A percentile compares a stretch with the other conserved stretches of the same genome.
Evolutionary conservation across 73 alveolate genomes (phyloP).

Genomic region (Tetrahymena thermophila): DNA sequence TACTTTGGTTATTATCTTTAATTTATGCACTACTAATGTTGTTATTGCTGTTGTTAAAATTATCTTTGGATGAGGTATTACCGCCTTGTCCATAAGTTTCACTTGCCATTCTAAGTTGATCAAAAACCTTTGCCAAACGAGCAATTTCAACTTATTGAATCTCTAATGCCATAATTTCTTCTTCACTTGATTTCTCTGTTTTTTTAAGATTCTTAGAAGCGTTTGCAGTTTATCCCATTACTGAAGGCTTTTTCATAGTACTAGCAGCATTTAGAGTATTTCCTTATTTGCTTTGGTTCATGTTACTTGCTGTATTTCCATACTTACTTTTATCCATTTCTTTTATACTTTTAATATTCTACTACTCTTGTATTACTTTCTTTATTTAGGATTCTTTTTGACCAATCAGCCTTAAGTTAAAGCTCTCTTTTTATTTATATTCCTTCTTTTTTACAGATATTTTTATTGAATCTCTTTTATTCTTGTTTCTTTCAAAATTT

Average conservation of each 20-base stretch:
- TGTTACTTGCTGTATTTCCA: neutral
- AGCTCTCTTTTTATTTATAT: neutral
- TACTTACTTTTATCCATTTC: neutral
- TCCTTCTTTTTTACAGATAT: neutral
- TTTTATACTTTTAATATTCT: neutral
- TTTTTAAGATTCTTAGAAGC: neutral
- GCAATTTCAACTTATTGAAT: constrained; percentile 20
- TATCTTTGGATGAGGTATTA: neutral
- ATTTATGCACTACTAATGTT: constrained; percentile 8
- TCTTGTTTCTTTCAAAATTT: neutral
- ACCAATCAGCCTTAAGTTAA: neutral
- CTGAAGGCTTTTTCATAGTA: neutral
- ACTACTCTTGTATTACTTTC: neutral
- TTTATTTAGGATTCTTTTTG: neutral
- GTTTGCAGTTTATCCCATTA: neutral
- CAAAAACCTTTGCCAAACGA: constrained; percentile 18
- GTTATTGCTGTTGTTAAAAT: neutral
- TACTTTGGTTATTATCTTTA: constrained; percentile 4
- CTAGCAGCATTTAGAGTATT: neutral
- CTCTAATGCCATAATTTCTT: constrained; percentile 21
- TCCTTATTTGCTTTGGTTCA: neutral
- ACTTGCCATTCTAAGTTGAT: neutral
- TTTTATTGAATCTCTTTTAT: neutral
- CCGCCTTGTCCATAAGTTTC: neutral
- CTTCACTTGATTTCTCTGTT: constrained; percentile 11